Conservation (phyloP, 495 filamentous ascomycete species). For the Aspergillus mulundensis region DNA sequence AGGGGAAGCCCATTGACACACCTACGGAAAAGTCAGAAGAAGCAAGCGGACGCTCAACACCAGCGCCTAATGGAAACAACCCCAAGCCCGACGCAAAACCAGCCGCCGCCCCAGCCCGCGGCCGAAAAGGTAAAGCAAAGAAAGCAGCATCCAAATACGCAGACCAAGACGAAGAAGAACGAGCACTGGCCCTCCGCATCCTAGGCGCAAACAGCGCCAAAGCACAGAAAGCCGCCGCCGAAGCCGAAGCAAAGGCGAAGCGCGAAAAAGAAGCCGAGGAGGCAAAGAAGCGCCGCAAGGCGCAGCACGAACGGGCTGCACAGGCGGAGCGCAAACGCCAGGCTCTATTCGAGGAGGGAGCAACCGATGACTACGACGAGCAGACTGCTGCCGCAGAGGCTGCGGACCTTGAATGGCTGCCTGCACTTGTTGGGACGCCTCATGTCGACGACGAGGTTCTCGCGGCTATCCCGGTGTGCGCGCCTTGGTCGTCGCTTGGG, state of each 20-base stretch:
- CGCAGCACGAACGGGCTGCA: slow-evolving; percentile 71
- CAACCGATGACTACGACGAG: slow-evolving; percentile 55
- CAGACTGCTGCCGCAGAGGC: slow-evolving; percentile 44
- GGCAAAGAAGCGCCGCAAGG: slow-evolving; percentile 64
- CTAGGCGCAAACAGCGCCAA: slow-evolving; percentile 66
- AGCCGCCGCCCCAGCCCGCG: slow-evolving; percentile 55
- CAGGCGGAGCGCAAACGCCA: slow-evolving; percentile 57
- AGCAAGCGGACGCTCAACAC: slow-evolving; percentile 9
- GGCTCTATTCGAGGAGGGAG: slow-evolving; percentile 50
- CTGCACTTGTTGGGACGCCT: slow-evolving; percentile 71
- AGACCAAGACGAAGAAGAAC: slow-evolving; percentile 91
- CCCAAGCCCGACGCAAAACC: slow-evolving; percentile 18
- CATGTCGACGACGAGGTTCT: slow-evolving; percentile 83
- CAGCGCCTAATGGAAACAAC: slow-evolving; percentile 2
- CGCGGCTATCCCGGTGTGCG: slow-evolving; percentile 84
- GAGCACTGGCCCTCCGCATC: slow-evolving; percentile 72
- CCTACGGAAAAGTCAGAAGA: slow-evolving; percentile 8
- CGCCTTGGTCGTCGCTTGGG: slow-evolving; percentile 76
- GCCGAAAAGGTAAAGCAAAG: slow-evolving; percentile 80
- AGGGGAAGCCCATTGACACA: slow-evolving; percentile 36
- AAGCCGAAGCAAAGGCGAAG: slow-evolving; percentile 47
- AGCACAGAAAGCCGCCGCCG: slow-evolving; percentile 45
- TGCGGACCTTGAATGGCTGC: slow-evolving; percentile 56
- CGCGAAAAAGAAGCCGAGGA: slow-evolving; percentile 61
- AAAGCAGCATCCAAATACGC: slow-evolving; percentile 89